Percentiles rank a stretch among this genome's conserved stretches.
phyloP scores from a whole-genome alignment of 1,284 basidiomycete genomes.

The Cystobasidium pallidum region DNA sequence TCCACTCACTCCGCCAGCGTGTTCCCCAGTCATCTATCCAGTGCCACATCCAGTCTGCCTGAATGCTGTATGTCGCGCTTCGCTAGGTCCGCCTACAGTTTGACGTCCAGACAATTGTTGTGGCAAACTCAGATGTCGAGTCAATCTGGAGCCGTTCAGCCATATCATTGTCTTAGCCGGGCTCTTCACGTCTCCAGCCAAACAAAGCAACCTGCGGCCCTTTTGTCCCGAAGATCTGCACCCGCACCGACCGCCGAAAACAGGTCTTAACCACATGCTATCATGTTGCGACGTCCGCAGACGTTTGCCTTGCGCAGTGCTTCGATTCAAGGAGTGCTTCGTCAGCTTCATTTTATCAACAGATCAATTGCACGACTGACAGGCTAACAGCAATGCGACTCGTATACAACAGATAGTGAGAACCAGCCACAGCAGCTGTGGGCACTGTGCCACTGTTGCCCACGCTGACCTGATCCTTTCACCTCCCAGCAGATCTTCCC shows the following conservation, averaged over 20 bases:
- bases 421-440: too few relatives aligned
- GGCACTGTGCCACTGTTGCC: too few relatives aligned
- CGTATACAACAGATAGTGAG: too few relatives aligned
- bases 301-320: neutral
- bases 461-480: too few relatives aligned
- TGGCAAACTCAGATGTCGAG: slow-evolving; percentile 3
- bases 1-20: neutral
- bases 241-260: slow-evolving; percentile 9
- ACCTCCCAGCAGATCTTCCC: too few relatives aligned
- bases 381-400: too few relatives aligned
- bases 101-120: neutral
- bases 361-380: too few relatives aligned
- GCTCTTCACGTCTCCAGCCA: slow-evolving; percentile 14
- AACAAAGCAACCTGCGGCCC: slow-evolving; percentile 12
- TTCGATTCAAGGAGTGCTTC: neutral
- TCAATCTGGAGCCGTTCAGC: slow-evolving; percentile 2
- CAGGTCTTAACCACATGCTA: slow-evolving; percentile 3
- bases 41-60: neutral
- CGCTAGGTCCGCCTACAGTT: neutral
- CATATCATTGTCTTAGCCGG: too few relatives aligned
- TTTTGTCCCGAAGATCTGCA: slow-evolving; percentile 7
- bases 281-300: slow-evolving; percentile 12
- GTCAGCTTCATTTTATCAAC: neutral
- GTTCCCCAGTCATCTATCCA: neutral
- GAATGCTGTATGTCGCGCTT: neutral